Evolutionary conservation across 371 early-diverging fungal genomes (phyloP).

Genomic region (Mucor plumbeus): DNA sequence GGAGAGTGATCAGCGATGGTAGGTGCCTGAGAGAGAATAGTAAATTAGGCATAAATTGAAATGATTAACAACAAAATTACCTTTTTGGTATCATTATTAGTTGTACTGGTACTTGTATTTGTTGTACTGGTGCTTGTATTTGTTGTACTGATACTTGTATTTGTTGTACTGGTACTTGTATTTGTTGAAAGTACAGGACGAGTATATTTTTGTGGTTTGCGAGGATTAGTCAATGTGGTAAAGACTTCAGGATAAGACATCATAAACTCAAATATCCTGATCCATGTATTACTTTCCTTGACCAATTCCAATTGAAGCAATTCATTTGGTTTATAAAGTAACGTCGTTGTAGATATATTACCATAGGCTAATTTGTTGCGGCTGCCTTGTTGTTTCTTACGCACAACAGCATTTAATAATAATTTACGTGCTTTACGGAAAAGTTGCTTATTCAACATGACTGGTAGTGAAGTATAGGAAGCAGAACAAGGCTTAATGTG

Average conservation of each 20-base stretch:
- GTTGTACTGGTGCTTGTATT: too few relatives aligned
- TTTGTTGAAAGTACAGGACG: not conserved
- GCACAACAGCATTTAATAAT: not conserved
- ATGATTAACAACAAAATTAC: not conserved
- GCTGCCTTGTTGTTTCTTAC: not conserved
- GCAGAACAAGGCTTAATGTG: not conserved
- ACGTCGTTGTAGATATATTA: not conserved
- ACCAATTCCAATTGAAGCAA: constrained; percentile 34
- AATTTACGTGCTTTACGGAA: constrained; percentile 21
- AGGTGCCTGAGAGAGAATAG: not conserved
- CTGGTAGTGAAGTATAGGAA: constrained; percentile 13
- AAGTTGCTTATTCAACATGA: constrained; percentile 6
- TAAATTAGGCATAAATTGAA: not conserved
- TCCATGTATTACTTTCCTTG: constrained; percentile 34
- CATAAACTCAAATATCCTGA: constrained; percentile 34
- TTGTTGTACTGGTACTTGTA: not conserved
- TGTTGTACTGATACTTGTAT: not conserved
- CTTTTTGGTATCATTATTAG: not conserved
- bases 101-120: too few relatives aligned
- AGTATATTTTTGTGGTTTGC: constrained; percentile 13
- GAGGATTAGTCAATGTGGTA: constrained; percentile 22
- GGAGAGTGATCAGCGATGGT: not conserved
- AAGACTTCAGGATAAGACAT: constrained; percentile 23
- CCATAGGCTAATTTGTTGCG: not conserved
- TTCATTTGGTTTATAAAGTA: constrained; percentile 28